Base-by-base conservation (phyloP, 2,329 filamentous ascomycete genomes). In the Aspergillus neotritici region DNA sequence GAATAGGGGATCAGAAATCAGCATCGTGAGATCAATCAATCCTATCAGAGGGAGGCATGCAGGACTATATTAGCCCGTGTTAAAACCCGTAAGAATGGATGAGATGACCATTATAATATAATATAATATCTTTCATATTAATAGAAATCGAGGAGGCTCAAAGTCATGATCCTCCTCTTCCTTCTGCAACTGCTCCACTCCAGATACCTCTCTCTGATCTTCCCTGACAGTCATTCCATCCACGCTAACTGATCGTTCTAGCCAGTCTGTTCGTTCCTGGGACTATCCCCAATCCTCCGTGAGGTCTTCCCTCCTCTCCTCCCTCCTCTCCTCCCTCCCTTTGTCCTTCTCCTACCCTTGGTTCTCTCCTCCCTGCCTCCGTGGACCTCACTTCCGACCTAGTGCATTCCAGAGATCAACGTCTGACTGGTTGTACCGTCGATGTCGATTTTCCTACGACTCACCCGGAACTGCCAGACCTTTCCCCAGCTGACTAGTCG, bases 141-240 rank as follows among this genome's bases (percentile, higher is more conserved):
- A 33, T 39, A 28, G 16, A 21, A 32, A 17, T 12, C 10, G 47
- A 44, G 31, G 49, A 58, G 54, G 55, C 55, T 58, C 51, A 57
- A 57, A 53, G 50, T 44, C 49, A 43, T 48, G 44, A 53, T 55
- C 49, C 41, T 49, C 47, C n/a, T 41, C 31, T 35, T 35, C 21
- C 28, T 34, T 14, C 39, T 35, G 16, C 13, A 34, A 2, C 34
- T 40, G 14, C 34, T 31, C n/a, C 34, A 28, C 30, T 37, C 13
- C n/a, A 25, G 6, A 14, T 43, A 28, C 25, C 15, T 13, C 15
- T 31, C 34, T 32, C 30, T 21, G 15, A 30, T 31, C 14, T 37
- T 14, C 30, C 40, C 39, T 48, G 36, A 48, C 45, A 40, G 46
- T 38, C 14, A 39, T 33, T 41, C 47, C 42, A 43, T 44, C 49